These are phyloP conservation scores for Penicillium bovifimosum DNA, from an alignment of 495 filamentous ascomycete genomes.

Conservation along the genomic window DNA sequence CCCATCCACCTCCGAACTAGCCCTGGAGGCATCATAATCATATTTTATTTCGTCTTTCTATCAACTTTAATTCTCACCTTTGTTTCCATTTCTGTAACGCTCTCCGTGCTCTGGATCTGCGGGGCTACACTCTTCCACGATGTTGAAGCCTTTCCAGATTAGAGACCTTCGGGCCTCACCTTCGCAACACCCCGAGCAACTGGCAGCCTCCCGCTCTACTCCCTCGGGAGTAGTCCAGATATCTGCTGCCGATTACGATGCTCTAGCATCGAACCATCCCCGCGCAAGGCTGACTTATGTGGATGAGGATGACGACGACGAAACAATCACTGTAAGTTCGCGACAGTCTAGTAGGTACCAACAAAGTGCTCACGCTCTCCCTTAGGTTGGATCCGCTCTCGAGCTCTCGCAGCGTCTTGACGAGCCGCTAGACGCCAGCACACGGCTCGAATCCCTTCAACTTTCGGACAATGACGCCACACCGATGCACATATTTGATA, in stretches of 20 bases:
- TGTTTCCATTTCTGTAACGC: slow-evolving; percentile 7
- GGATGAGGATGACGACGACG: slow-evolving; percentile 55
- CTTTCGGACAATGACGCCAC: slow-evolving; percentile 9
- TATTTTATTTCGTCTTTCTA: background rate
- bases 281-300: slow-evolving; percentile 47
- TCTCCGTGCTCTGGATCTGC: slow-evolving; percentile 5
- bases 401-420: slow-evolving; percentile 48
- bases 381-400: slow-evolving; percentile 46
- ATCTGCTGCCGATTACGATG: slow-evolving; percentile 44
- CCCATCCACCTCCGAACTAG: background rate
- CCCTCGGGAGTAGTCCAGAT: slow-evolving; percentile 33
- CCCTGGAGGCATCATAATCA: slow-evolving; percentile 1
- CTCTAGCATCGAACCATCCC: slow-evolving; percentile 43
- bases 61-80: background rate
- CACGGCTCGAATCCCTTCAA: slow-evolving; percentile 5
- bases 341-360: background rate
- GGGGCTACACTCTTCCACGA: slow-evolving; percentile 10
- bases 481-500: slow-evolving; percentile 45
- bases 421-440: slow-evolving; percentile 29
- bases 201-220: background rate
- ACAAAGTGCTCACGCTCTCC: slow-evolving; percentile 9
- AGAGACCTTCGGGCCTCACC: slow-evolving; percentile 30
- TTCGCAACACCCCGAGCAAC: background rate
- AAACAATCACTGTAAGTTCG: slow-evolving; percentile 46
- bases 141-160: slow-evolving; percentile 44